Conservation (phyloP, 1,284 basidiomycete genomes). For the Rhodotorula sp. region DNA sequence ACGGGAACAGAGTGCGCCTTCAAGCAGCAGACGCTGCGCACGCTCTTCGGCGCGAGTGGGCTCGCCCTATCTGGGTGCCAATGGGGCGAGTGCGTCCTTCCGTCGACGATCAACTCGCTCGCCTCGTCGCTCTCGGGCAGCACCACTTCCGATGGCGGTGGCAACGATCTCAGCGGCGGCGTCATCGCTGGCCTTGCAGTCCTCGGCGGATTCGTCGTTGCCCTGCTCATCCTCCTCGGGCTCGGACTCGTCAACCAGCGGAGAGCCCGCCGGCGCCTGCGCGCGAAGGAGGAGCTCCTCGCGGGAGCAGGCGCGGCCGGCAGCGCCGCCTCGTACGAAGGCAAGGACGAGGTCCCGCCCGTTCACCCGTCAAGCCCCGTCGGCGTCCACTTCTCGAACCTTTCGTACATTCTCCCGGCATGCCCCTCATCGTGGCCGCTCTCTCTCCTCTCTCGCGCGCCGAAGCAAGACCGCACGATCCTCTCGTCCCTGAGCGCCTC, state of each 20-base stretch:
- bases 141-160: slow-evolving; percentile 38
- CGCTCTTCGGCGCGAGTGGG: slow-evolving; percentile 70
- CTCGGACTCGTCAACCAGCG: slow-evolving; percentile 66
- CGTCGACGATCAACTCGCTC: slow-evolving; percentile 67
- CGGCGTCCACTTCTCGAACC: background rate
- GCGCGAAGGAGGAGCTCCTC: slow-evolving; percentile 44
- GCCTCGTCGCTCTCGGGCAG: slow-evolving; percentile 45
- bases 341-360: background rate
- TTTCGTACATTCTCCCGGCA: background rate
- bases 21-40: slow-evolving; percentile 66
- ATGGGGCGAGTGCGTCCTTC: slow-evolving; percentile 82
- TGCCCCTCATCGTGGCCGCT: background rate
- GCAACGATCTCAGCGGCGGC: slow-evolving; percentile 64
- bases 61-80: slow-evolving; percentile 68
- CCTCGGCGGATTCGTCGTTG: slow-evolving; percentile 66
- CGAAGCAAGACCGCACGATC: slow-evolving; percentile 64
- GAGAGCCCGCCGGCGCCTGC: slow-evolving; percentile 61
- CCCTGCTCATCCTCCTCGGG: slow-evolving; percentile 61
- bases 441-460: slow-evolving; percentile 40
- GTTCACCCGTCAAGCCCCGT: background rate
- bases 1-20: slow-evolving; percentile 66
- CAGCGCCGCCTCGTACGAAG: background rate
- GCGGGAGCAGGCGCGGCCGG: background rate
- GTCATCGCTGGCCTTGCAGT: slow-evolving; percentile 85
- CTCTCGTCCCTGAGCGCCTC: slow-evolving; percentile 69